phyloP scores from a whole-genome alignment of 2,329 filamentous ascomycete species.

The Alternaria brassicicola region DNA sequence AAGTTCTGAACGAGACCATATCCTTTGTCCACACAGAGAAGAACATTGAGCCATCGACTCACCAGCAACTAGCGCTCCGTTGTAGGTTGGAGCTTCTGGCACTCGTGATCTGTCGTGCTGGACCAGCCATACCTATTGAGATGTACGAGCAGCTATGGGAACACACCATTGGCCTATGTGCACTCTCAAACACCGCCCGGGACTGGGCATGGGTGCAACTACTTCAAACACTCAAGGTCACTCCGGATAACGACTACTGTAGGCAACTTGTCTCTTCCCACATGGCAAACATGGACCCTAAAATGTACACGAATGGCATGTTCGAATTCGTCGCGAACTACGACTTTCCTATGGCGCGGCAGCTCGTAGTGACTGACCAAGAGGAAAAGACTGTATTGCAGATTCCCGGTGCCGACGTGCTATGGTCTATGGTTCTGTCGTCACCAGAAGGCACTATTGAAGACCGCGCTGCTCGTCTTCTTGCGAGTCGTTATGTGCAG shows the following conservation, averaged over 20 bases:
- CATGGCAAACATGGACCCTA: conserved; percentile 62
- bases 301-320: conserved; percentile 65
- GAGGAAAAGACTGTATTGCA: conserved; percentile 50
- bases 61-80: conserved; percentile 33
- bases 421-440: conserved; percentile 83
- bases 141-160: conserved; percentile 73
- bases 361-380: conserved; percentile 20
- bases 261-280: conserved; percentile 53
- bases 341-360: conserved; percentile 29
- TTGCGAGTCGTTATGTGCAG: conserved; percentile 76
- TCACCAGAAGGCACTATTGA: conserved; percentile 71
- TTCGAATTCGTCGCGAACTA: conserved; percentile 66
- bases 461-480: conserved; percentile 68
- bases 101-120: conserved; percentile 65
- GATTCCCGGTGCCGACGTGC: conserved; percentile 66
- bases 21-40: conserved; percentile 38
- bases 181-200: conserved; percentile 65
- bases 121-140: conserved; percentile 65
- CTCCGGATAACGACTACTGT: conserved; percentile 39
- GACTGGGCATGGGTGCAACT: conserved; percentile 67
- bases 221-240: conserved; percentile 26
- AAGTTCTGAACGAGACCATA: conserved; percentile 50
- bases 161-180: conserved; percentile 69
- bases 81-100: conserved; percentile 61
- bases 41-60: conserved; percentile 10